phyloP scores from a whole-genome alignment of 208 protist genomes.

The Balamuthia mandrillaris region DNA sequence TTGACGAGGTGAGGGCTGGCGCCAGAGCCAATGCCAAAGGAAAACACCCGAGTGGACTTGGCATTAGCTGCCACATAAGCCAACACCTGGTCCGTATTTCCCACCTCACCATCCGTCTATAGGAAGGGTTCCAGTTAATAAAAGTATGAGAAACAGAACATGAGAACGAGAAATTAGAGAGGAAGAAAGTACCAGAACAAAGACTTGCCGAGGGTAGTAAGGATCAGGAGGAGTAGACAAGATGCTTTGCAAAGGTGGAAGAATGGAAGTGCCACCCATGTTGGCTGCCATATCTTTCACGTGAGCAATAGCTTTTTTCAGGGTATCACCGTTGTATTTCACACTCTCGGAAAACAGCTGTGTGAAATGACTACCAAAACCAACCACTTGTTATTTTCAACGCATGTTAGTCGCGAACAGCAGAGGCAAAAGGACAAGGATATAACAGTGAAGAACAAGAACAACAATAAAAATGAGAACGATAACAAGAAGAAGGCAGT shows the following conservation, averaged over 20 bases:
- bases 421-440: not conserved
- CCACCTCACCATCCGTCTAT: constrained; percentile 58
- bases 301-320: not conserved
- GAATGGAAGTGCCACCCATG: not conserved
- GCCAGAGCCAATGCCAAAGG: not conserved
- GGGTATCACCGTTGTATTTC: not conserved
- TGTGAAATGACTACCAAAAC: not conserved
- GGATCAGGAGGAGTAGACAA: not conserved
- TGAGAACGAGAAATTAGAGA: no score
- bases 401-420: not conserved
- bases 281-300: not conserved
- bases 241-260: not conserved
- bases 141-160: no score
- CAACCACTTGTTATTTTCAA: not conserved
- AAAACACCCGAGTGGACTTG: not conserved
- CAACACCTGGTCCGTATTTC: constrained; percentile 54
- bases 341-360: not conserved
- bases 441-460: not conserved
- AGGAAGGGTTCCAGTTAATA: no score
- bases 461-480: not conserved
- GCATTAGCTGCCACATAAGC: not conserved
- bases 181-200: not conserved
- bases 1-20: constrained; percentile 34
- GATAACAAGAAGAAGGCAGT: not conserved
- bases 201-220: not conserved